Evolutionary conservation across 2,329 filamentous ascomycete species (phyloP).

Genomic region (Fusarium sp.): DNA sequence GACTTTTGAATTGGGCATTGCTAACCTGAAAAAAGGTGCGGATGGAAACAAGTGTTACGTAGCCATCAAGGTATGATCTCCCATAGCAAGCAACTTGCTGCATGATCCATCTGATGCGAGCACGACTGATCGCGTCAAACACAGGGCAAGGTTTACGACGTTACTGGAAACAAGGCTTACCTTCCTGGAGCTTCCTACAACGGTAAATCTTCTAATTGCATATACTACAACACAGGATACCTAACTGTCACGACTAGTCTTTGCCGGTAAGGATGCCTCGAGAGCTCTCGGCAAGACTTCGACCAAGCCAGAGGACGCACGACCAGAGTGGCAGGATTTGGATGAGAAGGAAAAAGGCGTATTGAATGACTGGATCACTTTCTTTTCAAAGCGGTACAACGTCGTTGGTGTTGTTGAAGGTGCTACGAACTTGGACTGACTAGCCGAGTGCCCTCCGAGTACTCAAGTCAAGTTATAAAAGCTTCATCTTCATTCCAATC

Average conservation of each 20-base stretch:
- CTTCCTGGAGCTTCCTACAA: conserved; percentile 84
- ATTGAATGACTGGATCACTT: conserved; percentile 92
- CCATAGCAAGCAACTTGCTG: conserved; percentile 7
- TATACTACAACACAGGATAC: neutral
- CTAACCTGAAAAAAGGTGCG: conserved; percentile 59
- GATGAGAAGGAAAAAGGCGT: conserved; percentile 85
- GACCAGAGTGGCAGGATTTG: conserved; percentile 83
- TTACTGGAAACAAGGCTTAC: conserved; percentile 89
- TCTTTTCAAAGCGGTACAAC: conserved; percentile 97
- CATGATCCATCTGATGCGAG: neutral
- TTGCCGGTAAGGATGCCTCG: conserved; percentile 96
- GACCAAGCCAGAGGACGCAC: conserved; percentile 84
- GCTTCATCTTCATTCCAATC: neutral
- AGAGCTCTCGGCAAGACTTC: conserved; percentile 88
- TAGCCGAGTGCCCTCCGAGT: conserved; percentile 35
- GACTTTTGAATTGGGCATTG: neutral
- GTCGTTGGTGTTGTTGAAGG: conserved; percentile 76
- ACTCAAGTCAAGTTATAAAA: conserved; percentile 37
- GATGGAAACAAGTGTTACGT: conserved; percentile 74
- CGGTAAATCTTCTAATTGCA: conserved; percentile 61
- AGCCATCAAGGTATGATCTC: conserved; percentile 69
- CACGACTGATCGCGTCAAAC: conserved; percentile 18
- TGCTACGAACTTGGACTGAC: conserved; percentile 64
- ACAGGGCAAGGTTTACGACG: conserved; percentile 93
- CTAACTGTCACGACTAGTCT: conserved; percentile 68